Base-by-base conservation (phyloP, 768 basidiomycete species). In the Naganishia vaughanmartiniae region DNA sequence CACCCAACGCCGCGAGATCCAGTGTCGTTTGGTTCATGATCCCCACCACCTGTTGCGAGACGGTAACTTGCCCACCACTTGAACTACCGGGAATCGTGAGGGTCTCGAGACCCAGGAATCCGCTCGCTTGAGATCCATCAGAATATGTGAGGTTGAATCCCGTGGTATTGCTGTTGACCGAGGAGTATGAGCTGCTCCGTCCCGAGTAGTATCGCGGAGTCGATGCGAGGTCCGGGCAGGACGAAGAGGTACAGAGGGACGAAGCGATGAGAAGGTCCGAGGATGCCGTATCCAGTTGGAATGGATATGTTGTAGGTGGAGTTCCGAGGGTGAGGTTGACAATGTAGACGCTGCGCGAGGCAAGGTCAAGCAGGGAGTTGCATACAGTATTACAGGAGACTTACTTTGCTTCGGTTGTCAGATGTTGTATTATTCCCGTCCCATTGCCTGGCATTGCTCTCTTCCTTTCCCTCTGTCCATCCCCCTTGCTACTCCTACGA, bases 221-320 rank as follows among this genome's bases (percentile, higher is more conserved):
- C 15, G 21, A 10, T 15, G n/a, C 53, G 56, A 67, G 26, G n/a
- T 55, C 24, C 21, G 78, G 78, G 56, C 78, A 79, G 3, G 67
- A 48, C 11, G 67, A 63, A 1, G 56, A 26, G 0, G 67, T 74
- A 48, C 78, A 79, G 15, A 74, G 54, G 1, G 75, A 75, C 11
- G 76, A 76, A 21, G 73, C 72, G 33, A 79, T 56, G 30, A 79
- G 42, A 12, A 79, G 60, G 46, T 79, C 78, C 11, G 78, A 76
- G 14, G 76, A 77, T 2, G 73, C 78, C 4, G 74, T 39, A 42
- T 79, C 78, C 36, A 79, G 72, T 58, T 79, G 78, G 6, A 79
- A 60, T n/a, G 76, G 76, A 65, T 76, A 79, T 6, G 65, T 66
- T 12, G 45, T 69, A 3, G 76, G 73, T 6, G 76, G 76, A 36